These are phyloP conservation scores for Pilatotrama ljubarskyi DNA, from an alignment of 768 basidiomycete species.

Conservation along the genomic window DNA sequence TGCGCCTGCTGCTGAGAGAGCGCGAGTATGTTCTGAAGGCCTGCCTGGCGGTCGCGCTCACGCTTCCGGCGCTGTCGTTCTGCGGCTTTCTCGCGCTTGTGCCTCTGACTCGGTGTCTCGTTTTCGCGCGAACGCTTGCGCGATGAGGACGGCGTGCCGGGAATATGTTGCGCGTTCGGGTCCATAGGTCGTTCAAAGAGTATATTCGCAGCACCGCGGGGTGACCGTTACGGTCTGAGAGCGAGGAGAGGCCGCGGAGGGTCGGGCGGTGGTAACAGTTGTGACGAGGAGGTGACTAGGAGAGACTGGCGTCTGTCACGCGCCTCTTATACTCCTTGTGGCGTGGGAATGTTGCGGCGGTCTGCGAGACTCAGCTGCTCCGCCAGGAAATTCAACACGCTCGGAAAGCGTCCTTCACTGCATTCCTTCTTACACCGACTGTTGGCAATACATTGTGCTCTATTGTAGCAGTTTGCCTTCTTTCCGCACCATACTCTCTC, in stretches of 20 bases:
- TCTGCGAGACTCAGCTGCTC: conserved; percentile 9
- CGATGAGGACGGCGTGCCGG: conserved; percentile 30
- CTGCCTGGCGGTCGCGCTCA: conserved; percentile 59
- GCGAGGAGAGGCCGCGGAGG: conserved; percentile 13
- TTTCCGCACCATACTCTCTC: conserved; percentile 70
- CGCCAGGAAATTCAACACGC: background rate
- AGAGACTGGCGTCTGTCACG: conserved; percentile 27
- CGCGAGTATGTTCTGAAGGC: conserved; percentile 28
- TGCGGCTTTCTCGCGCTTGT: conserved; percentile 85
- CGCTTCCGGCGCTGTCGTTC: conserved; percentile 84
- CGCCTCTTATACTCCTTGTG: conserved; percentile 29
- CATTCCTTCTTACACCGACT: background rate
- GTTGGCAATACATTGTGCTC: conserved; percentile 9
- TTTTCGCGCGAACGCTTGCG: conserved; percentile 67
- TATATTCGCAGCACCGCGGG: conserved; percentile 17
- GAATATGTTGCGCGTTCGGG: conserved; percentile 21
- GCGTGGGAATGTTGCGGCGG: conserved; percentile 28
- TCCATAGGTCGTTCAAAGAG: conserved; percentile 26
- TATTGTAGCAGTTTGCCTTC: conserved; percentile 14
- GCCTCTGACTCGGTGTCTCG: conserved; percentile 70
- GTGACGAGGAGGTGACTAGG: conserved; percentile 36
- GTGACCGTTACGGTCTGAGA: conserved; percentile 21
- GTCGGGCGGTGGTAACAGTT: conserved; percentile 33
- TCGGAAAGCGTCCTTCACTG: background rate
- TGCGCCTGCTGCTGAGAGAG: conserved; percentile 30